Evolutionary conservation across 129 eudicot species (phyloP).

Genomic region (Heracleum sosnowskyi): DNA sequence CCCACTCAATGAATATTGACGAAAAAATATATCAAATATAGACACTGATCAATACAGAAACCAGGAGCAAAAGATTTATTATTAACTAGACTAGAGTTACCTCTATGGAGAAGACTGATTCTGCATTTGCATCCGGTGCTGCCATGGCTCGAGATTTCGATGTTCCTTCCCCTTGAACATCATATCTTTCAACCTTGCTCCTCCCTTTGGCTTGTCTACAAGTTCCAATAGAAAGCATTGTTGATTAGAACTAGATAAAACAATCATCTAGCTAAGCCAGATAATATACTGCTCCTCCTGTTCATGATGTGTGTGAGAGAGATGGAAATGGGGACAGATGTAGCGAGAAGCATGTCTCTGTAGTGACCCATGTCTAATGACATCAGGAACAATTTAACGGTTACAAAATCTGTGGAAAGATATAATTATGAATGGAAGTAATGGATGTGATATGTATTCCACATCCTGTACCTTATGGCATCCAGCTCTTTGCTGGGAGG

Average conservation of each 20-base stretch:
- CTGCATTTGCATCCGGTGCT: background rate
- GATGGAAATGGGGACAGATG: background rate
- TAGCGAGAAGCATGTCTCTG: background rate
- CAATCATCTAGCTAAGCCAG: background rate
- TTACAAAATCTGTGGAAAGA: background rate
- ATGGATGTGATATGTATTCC: background rate
- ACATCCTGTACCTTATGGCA: conserved; percentile 52
- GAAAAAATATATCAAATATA: too few species aligned
- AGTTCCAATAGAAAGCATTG: background rate
- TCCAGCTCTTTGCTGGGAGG: conserved; percentile 91
- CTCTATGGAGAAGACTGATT: background rate
- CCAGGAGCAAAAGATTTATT: background rate
- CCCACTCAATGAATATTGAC: background rate
- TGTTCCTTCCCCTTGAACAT: background rate
- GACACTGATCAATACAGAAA: background rate
- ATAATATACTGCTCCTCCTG: background rate
- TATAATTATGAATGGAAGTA: background rate
- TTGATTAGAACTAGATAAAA: background rate
- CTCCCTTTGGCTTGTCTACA: background rate
- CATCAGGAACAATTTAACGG: background rate
- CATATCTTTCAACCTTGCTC: background rate
- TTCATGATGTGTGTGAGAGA: background rate
- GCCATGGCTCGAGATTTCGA: background rate
- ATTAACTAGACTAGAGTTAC: background rate
- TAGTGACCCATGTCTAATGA: background rate